Evolutionary conservation across 1,284 basidiomycete genomes (phyloP), one percentile per base, ranked within the genome.

Genomic region (Sphaerobolus stellatus): DNA sequence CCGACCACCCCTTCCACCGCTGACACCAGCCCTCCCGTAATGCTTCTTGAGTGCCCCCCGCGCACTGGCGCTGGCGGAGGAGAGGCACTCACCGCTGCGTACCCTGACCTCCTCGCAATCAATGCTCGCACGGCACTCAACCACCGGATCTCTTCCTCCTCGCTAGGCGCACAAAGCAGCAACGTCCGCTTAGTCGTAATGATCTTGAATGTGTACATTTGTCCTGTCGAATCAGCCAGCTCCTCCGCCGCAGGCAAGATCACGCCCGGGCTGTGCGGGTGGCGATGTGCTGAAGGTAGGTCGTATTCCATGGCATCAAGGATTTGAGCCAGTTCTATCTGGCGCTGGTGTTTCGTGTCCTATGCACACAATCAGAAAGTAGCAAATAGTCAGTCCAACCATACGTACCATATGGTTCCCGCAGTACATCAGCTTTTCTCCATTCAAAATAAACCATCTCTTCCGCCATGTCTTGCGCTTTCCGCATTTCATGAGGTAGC

Each of bases 101-200:
- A 71, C 22, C 75, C 80, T 48, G 79, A 77, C 65, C 89, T 74
- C 55, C 90, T 77, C 13, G 87, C 88, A 61, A 98, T 86, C 63
- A 98, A 78, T 60, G 94, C 94, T 52, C 93, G 86, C 45, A 99
- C 83, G 8, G 95, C 94, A 44, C 93, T 93, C 40, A 99, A 77
- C 97, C 97, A 99, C 69, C 91, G 92, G 71, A 99, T 97, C 74
- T 99, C 97, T 64, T 99, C 96, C 64, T 98, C 97, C 71, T 99
- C 97, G 54, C 83, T 89, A 3, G 97, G 96, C 9, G 96, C 97
- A 64, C 94, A 98, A 20, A 98, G 78, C 56, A 98, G 72, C 59
- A 93, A 79, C 22, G 90, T 88, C 54, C 94, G 83, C 71, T 96
- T 95, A 56, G 94, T 94, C 29, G 94, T 98, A 62, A 99, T 90